phyloP scores from a whole-genome alignment of 1,284 basidiomycete genomes.

The Apiotrichum siamense region DNA sequence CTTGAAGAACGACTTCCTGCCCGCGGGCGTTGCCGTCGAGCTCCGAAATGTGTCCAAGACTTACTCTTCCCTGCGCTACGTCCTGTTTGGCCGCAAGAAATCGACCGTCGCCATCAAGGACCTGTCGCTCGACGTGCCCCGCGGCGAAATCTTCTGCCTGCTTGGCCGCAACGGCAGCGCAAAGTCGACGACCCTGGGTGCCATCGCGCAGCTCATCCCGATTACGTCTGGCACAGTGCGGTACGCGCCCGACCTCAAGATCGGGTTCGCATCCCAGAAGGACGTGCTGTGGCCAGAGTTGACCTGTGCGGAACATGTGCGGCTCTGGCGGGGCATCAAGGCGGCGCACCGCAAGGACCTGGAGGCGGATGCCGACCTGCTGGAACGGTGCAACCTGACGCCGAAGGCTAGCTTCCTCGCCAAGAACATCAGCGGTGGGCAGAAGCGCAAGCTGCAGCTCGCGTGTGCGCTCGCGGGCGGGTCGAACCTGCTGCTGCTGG shows the following conservation, averaged over 20 bases:
- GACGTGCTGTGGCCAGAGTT: slow-evolving; percentile 74
- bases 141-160: slow-evolving; percentile 65
- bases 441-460: slow-evolving; percentile 73
- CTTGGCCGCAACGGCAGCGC: slow-evolving; percentile 63
- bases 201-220: slow-evolving; percentile 59
- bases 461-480: slow-evolving; percentile 68
- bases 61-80: slow-evolving; percentile 21
- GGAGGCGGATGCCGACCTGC: slow-evolving; percentile 54
- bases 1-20: background rate
- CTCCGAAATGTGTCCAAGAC: slow-evolving; percentile 23
- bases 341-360: slow-evolving; percentile 31
- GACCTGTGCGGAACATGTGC: slow-evolving; percentile 64
- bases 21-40: slow-evolving; percentile 18
- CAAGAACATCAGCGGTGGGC: slow-evolving; percentile 64
- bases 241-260: slow-evolving; percentile 50
- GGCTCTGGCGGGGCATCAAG: slow-evolving; percentile 68
- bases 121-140: slow-evolving; percentile 61
- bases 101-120: slow-evolving; percentile 58
- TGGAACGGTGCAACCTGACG: slow-evolving; percentile 64
- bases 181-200: slow-evolving; percentile 67
- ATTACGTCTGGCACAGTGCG: slow-evolving; percentile 57
- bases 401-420: slow-evolving; percentile 63
- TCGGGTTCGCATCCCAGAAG: slow-evolving; percentile 75
- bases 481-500: slow-evolving; percentile 61
- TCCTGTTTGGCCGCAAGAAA: slow-evolving; percentile 37